Evolutionary conservation across 1,284 basidiomycete species (phyloP).

Genomic region (Kalmanozyma brasiliensis): DNA sequence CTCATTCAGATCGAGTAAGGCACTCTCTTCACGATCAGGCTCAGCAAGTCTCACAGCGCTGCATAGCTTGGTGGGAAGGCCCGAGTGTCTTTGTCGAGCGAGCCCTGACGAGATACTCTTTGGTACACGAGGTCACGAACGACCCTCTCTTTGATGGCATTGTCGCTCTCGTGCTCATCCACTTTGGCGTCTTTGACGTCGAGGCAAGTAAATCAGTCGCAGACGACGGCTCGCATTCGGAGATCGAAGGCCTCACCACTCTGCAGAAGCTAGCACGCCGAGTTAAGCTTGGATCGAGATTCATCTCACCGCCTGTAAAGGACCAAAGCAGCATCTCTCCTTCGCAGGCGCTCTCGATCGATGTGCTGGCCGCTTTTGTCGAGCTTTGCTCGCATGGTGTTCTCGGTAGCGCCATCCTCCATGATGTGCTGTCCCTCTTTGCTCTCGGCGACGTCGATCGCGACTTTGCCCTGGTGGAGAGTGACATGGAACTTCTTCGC

Average conservation of each 20-base stretch:
- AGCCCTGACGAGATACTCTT: conserved; percentile 4
- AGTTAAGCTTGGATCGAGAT: background rate
- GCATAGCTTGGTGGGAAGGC: conserved; percentile 4
- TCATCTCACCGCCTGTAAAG: no score
- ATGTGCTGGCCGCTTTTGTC: conserved; percentile 11
- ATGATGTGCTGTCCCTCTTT: conserved; percentile 18
- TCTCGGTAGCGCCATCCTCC: conserved; percentile 3
- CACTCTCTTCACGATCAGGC: conserved; percentile 6
- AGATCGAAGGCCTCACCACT: background rate
- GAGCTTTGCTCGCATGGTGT: conserved; percentile 21
- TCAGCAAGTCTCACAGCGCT: background rate
- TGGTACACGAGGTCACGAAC: conserved; percentile 1
- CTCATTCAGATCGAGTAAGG: conserved; percentile 6
- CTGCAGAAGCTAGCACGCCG: background rate
- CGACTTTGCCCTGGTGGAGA: conserved; percentile 6
- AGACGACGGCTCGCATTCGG: background rate
- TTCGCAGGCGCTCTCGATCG: conserved; percentile 6
- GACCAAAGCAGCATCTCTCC: background rate
- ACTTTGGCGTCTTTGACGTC: conserved; percentile 17
- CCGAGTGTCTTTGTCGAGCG: conserved; percentile 1
- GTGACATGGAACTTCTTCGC: conserved; percentile 16
- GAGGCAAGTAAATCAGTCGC: background rate
- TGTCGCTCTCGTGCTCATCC: conserved; percentile 12
- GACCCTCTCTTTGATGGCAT: conserved; percentile 12
- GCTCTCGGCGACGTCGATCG: conserved; percentile 20